Evolutionary conservation across 1,284 basidiomycete genomes (phyloP).

Genomic region (Tylopilus sp.): DNA sequence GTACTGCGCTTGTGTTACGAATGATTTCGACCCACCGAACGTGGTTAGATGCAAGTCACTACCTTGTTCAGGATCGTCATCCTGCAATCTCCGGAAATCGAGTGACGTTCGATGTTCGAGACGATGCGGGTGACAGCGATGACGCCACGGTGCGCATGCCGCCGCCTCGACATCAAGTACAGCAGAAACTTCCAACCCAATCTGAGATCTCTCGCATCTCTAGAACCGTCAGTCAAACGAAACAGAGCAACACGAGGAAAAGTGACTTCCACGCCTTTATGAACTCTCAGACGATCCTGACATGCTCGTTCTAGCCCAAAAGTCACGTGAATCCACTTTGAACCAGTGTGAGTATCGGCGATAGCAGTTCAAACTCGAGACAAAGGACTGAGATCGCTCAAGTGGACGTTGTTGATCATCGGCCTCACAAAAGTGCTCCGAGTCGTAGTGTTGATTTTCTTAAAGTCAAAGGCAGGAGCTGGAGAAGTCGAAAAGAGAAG

Average conservation of each 20-base stretch:
- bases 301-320: constrained; percentile 7
- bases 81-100: background rate
- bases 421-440: constrained; percentile 7
- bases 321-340: background rate
- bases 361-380: background rate
- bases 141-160: constrained; percentile 10
- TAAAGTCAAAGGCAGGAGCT: constrained; percentile 1
- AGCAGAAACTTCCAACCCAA: background rate
- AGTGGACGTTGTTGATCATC: constrained; percentile 10
- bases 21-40: background rate
- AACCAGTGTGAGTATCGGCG: constrained; percentile 15
- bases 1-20: background rate
- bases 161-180: constrained; percentile 5
- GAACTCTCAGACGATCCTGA: background rate
- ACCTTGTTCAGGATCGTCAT: background rate
- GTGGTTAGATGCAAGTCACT: constrained; percentile 6
- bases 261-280: constrained; percentile 2
- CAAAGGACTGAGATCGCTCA: constrained; percentile 4
- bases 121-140: constrained; percentile 16
- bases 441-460: background rate
- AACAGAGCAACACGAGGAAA: constrained; percentile 5
- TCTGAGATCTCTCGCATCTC: background rate
- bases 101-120: constrained; percentile 18
- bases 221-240: background rate
- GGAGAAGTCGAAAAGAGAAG: constrained; percentile 9